Evolutionary conservation across 1,284 basidiomycete species (phyloP), one percentile per base, ranked within the genome.

Genomic region (Pulveroboletus sp.): DNA sequence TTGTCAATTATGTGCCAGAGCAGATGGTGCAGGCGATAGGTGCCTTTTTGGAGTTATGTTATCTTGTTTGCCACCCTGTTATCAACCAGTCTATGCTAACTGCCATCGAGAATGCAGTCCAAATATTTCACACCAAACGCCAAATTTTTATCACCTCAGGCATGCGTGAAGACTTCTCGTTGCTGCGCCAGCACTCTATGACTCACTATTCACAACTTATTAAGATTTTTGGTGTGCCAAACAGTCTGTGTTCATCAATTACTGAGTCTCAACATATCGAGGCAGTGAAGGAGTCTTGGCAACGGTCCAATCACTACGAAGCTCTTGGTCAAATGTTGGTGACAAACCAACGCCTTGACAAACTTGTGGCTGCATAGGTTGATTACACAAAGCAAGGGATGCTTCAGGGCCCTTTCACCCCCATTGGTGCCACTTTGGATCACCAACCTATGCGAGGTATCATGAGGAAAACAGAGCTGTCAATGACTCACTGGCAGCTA

Each of bases 231-330:
- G 49, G 19, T n/a, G 37, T 29, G 1, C 39, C 39, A 12, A 42
- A 50, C 32, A 29, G 26, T 12, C 29, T 50, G 9, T 29, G 29
- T 10, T 29, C 9, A 2, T 29, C 10, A 10, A 29, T 29, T 29
- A 29, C 29, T 10, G 29, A 29, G 29, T 29, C 29, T 29, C 4
- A 9, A 10, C 29, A 29, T 10, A 29, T 29, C 29, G 10, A 2
- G 8, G 52, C 46, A 9, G 19, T 53, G 5, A 53, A 53, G 33
- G 52, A 53, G 12, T 39, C 52, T 9, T 53, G 52, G 52, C 11
- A 15, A 6, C 12, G 11, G 8, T 53, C 47, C 17, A 53, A 50
- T 15, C 7, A 17, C 4, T 53, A 35, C 6, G 21, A 53, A 12
- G 47, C 32, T 8, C 10, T 53, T 10, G 47, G 29, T 29, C 29